Base-by-base conservation (phyloP, 768 basidiomycete genomes). In the Mrakia hoshinonis region DNA sequence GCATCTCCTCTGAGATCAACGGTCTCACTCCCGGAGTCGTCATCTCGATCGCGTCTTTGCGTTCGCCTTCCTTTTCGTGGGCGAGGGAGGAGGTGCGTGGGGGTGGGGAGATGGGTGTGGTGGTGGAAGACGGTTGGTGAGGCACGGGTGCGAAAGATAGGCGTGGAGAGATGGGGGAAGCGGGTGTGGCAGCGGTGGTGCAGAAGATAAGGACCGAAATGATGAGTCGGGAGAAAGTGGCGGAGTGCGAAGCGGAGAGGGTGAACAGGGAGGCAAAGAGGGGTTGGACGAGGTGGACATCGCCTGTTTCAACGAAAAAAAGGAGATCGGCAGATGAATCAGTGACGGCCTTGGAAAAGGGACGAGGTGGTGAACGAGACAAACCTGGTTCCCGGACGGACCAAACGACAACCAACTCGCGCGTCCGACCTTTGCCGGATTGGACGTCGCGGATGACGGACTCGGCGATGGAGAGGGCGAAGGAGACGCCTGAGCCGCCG, bases 361-460 rank as follows among this genome's bases (percentile, higher is more conserved):
- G 20, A 31, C 12, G 58, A 22, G 4, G 58, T 22, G 12, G 34
- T 29, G 24, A 4, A 9, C 54, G 12, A n/a, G 43, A 43, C 43
- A 15, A 10, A 39, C 58, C 58, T 61, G 52, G 55, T 26, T 70
- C 69, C 1, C 68, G 39, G 20, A 70, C 72, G 12, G 64, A 69
- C 71, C 72, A 74, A 7, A 70, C 72, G 20, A 74, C 54, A 11
- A 67, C 48, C 0, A 74, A 24, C 43, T 68, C 68, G 1, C 34
- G 55, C 39, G 61, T 69, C 1, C 66, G 61, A 6, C 67, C 62
- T 9, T 49, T 68, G 0, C 72, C 72, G 7, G 47, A 55, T n/a
- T 55, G 60, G 58, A 74, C 66, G 67, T 73, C 72, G 7, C 49
- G 36, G 47, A 74, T 49, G 20, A 74, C 43, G 5, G 72, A 68